These are phyloP conservation scores for Aspergillus olivimuriae DNA, from an alignment of 495 filamentous ascomycete genomes.

Conservation along the genomic window DNA sequence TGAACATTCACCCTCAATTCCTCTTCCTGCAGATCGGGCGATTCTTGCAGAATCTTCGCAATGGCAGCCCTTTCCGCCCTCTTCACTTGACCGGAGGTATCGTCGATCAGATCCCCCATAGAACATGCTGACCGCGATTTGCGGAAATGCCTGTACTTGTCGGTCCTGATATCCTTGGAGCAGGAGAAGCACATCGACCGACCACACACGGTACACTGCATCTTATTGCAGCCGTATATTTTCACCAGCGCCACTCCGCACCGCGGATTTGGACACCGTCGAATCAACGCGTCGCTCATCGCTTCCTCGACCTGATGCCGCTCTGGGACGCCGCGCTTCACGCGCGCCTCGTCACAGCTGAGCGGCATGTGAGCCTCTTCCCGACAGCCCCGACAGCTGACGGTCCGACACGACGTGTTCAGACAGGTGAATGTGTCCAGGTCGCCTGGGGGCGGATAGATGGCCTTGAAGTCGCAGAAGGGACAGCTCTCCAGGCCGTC, in stretches of 20 bases:
- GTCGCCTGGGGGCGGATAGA: slow-evolving; percentile 60
- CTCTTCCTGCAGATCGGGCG: slow-evolving; percentile 15
- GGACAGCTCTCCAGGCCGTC: slow-evolving; percentile 66
- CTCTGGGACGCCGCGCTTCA: slow-evolving; percentile 50
- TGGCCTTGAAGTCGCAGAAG: slow-evolving; percentile 76
- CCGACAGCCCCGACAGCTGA: slow-evolving; percentile 71
- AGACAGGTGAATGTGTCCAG: slow-evolving; percentile 71
- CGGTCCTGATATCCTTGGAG: slow-evolving; percentile 35
- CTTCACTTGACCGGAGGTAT: no score
- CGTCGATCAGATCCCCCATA: slow-evolving; percentile 69
- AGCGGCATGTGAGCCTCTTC: slow-evolving; percentile 67
- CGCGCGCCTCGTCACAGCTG: slow-evolving; percentile 62
- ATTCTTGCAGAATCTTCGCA: slow-evolving; percentile 18
- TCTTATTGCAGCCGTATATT: slow-evolving; percentile 78
- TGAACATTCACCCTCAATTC: slow-evolving; percentile 16
- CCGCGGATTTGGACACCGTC: slow-evolving; percentile 47
- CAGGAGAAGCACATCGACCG: slow-evolving; percentile 67
- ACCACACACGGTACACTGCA: slow-evolving; percentile 57
- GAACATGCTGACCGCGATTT: slow-evolving; percentile 38
- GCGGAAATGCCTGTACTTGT: slow-evolving; percentile 22
- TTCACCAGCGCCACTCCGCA: slow-evolving; percentile 66
- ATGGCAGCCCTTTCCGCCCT: slow-evolving; percentile 56
- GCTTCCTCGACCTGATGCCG: slow-evolving; percentile 74
- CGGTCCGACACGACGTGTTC: slow-evolving; percentile 54
- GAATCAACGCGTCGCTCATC: slow-evolving; percentile 71